Percentiles rank a stretch among this genome's conserved stretches.
phyloP scores from a whole-genome alignment of 495 filamentous ascomycete genomes.

The Talaromyces adpressus region DNA sequence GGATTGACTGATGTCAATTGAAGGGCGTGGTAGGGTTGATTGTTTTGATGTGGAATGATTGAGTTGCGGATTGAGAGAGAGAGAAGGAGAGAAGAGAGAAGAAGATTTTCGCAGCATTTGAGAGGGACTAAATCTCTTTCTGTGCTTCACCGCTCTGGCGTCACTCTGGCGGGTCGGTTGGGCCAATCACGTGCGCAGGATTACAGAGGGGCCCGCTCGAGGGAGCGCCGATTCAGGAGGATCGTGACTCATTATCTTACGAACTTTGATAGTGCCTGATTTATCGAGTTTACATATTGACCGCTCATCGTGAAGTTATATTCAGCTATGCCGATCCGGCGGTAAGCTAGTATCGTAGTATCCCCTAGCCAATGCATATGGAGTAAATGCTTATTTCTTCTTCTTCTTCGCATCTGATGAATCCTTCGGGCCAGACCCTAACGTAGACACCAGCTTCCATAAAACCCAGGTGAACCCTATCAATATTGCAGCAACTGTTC shows the following conservation, averaged over 20 bases:
- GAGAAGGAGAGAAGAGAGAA: constrained; percentile 11
- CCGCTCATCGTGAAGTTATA: not conserved
- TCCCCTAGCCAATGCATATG: not conserved
- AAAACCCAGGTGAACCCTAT: constrained; percentile 71
- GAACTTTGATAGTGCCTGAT: not conserved
- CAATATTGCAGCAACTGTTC: constrained; percentile 61
- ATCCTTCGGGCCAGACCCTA: not conserved
- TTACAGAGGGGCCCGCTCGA: not conserved
- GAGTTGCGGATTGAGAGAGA: constrained; percentile 11
- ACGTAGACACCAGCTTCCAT: constrained; percentile 52
- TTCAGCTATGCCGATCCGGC: not conserved
- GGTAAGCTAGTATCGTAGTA: not conserved
- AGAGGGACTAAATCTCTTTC: not conserved
- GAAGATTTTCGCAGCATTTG: not conserved
- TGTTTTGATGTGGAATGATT: constrained; percentile 4
- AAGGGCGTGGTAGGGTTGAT: constrained; percentile 20
- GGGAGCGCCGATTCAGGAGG: not conserved
- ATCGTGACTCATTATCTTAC: constrained; percentile 2
- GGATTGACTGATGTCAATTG: not conserved
- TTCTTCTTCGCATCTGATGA: not conserved
- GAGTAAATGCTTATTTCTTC: not conserved
- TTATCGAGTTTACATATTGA: not conserved
- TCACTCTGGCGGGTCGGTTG: not conserved
- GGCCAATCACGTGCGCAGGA: not conserved
- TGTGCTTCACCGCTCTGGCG: constrained; percentile 1